phyloP scores from a whole-genome alignment of 2,329 filamentous ascomycete genomes.

The Aspergillus floridensis region DNA sequence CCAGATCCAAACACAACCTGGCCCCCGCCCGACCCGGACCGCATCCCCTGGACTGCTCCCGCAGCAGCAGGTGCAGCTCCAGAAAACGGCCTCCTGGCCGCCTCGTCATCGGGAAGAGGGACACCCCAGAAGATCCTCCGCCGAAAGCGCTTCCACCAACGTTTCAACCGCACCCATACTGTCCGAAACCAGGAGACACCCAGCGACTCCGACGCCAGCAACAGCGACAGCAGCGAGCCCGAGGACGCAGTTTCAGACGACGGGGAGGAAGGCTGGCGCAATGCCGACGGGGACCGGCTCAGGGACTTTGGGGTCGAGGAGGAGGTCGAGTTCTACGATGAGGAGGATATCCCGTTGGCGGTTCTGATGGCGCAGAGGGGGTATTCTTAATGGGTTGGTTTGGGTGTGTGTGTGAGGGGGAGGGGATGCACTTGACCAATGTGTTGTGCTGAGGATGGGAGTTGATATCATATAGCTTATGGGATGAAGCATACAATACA shows the following conservation, averaged over 20 bases:
- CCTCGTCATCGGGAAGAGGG: too few species aligned
- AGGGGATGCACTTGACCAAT: too few species aligned
- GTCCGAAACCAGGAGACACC: constrained; percentile 12
- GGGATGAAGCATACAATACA: too few species aligned
- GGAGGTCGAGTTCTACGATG: constrained; percentile 62
- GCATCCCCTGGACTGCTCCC: constrained; percentile 40
- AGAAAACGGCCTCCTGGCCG: too few species aligned
- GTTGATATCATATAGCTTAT: too few species aligned
- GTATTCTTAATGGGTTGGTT: too few species aligned
- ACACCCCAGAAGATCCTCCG: constrained; percentile 28
- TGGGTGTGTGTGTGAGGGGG: too few species aligned
- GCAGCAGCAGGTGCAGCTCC: constrained; percentile 11
- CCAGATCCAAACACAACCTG: constrained; percentile 40
- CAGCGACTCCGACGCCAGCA: constrained; percentile 17
- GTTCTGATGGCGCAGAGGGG: constrained; percentile 49
- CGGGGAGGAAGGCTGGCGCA: constrained; percentile 62
- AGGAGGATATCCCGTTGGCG: constrained; percentile 59
- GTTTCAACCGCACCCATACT: constrained; percentile 22
- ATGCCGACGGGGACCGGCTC: constrained; percentile 61
- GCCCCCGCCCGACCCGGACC: constrained; percentile 52
- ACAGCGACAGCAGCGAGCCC: constrained; percentile 2
- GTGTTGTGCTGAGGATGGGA: too few species aligned
- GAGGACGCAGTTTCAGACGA: constrained; percentile 28
- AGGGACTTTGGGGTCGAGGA: constrained; percentile 66
- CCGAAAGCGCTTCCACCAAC: constrained; percentile 43